These are phyloP conservation scores for Schizonepeta tenuifolia DNA, from an alignment of 257 asterid genomes.

Conservation along the genomic window DNA sequence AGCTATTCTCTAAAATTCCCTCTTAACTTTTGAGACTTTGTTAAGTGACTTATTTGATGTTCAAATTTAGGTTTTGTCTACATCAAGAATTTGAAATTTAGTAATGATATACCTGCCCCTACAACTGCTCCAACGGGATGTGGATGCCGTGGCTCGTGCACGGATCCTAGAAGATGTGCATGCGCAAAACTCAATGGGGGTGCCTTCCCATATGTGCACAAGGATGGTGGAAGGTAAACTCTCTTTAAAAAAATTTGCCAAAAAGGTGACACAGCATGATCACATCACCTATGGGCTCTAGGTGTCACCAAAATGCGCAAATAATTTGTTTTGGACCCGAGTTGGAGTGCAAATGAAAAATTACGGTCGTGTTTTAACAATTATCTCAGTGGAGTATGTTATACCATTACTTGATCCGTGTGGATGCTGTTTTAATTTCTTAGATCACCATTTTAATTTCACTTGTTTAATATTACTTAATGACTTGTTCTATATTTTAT, in stretches of 20 bases:
- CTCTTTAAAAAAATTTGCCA: too few relatives aligned
- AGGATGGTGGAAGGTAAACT: slow-evolving; percentile 75
- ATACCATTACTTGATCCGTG: neutral
- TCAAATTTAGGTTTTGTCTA: slow-evolving; percentile 59
- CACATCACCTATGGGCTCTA: too few relatives aligned
- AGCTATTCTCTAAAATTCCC: too few relatives aligned
- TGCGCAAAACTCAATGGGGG: slow-evolving; percentile 89
- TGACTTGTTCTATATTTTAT: neutral
- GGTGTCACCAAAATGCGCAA: too few relatives aligned
- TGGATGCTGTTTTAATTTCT: neutral
- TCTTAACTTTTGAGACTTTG: neutral
- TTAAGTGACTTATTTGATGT: slow-evolving; percentile 18
- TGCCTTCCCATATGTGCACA: slow-evolving; percentile 76
- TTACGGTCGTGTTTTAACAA: too few relatives aligned
- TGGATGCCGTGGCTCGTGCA: slow-evolving; percentile 62
- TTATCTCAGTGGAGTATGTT: too few relatives aligned
- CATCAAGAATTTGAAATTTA: slow-evolving; percentile 50
- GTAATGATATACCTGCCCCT: slow-evolving; percentile 53
- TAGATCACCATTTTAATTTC: neutral
- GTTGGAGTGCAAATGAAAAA: too few relatives aligned
- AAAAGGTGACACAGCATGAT: too few relatives aligned
- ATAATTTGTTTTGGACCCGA: too few relatives aligned
- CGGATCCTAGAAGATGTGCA: slow-evolving; percentile 64
- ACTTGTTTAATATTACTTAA: too few relatives aligned
- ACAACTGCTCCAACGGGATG: slow-evolving; percentile 63